Conservation (phyloP, 768 basidiomycete species). For the Hypsizygus marmoreus region DNA sequence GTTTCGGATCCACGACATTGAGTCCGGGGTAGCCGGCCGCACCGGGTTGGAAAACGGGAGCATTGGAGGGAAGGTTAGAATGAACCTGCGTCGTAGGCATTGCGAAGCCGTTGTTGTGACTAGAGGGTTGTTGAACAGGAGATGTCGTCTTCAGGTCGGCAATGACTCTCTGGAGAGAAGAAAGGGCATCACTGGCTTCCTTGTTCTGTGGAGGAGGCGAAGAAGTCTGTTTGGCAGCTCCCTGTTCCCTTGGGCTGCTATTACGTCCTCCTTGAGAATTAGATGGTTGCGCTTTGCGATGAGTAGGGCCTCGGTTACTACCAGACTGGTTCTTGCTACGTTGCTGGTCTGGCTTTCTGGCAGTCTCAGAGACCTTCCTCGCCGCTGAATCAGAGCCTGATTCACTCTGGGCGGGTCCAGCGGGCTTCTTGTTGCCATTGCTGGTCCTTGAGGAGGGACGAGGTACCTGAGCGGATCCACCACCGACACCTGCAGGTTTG, state of each 20-base stretch:
- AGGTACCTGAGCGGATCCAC: constrained; percentile 41
- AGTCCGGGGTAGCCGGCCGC: constrained; percentile 55
- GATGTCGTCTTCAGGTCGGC: constrained; percentile 89
- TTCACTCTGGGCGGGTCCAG: constrained; percentile 48
- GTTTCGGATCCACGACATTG: constrained; percentile 56
- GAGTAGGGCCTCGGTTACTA: constrained; percentile 46
- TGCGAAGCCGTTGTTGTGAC: constrained; percentile 42
- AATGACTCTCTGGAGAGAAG: constrained; percentile 90
- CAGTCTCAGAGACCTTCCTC: constrained; percentile 57
- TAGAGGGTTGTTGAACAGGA: constrained; percentile 52
- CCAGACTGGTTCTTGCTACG: constrained; percentile 56
- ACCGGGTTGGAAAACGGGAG: constrained; percentile 76
- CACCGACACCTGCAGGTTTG: constrained; percentile 46
- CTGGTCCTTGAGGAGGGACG: constrained; percentile 68
- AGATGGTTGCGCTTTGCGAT: constrained; percentile 62
- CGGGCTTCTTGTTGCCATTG: constrained; percentile 56
- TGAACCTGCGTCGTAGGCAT: constrained; percentile 49
- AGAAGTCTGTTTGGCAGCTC: constrained; percentile 45
- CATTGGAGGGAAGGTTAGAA: constrained; percentile 64
- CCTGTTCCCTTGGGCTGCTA: constrained; percentile 41
- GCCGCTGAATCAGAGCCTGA: constrained; percentile 74
- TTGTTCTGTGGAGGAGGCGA: constrained; percentile 49
- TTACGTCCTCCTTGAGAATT: constrained; percentile 58
- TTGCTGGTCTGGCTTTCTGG: constrained; percentile 54
- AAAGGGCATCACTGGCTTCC: constrained; percentile 79